Evolutionary conservation across 495 filamentous ascomycete species (phyloP).

Genomic region (Aspergillus diversus): DNA sequence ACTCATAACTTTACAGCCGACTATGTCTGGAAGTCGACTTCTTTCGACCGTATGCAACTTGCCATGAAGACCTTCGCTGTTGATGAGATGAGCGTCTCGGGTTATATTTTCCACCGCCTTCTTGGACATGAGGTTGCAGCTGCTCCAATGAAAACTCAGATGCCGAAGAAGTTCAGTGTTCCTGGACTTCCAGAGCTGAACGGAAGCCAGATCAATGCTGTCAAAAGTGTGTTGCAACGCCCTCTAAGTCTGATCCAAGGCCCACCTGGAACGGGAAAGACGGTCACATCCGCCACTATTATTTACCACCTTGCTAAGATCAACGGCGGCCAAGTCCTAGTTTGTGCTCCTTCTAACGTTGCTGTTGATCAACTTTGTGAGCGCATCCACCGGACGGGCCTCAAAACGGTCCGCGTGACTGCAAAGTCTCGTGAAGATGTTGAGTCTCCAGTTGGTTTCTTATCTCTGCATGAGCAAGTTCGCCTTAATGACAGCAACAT

Average conservation of each 20-base stretch:
- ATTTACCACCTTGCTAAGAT: constrained; percentile 97
- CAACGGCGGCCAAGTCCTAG: constrained; percentile 91
- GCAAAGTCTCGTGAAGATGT: constrained; percentile 99
- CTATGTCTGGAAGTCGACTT: constrained; percentile 99
- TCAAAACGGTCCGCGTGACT: constrained; percentile 97
- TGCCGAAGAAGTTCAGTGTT: constrained; percentile 96
- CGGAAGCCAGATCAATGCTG: constrained; percentile 91
- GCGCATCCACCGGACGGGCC: constrained; percentile 89
- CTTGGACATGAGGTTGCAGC: constrained; percentile 95
- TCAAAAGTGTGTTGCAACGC: constrained; percentile 92
- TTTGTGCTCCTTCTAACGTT: constrained; percentile 98
- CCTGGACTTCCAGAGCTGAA: constrained; percentile 96
- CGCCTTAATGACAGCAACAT: constrained; percentile 95
- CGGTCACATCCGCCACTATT: constrained; percentile 98
- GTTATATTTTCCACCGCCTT: constrained; percentile 98
- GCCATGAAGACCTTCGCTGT: constrained; percentile 99
- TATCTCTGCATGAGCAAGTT: constrained; percentile 96
- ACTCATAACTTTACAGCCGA: constrained; percentile 98
- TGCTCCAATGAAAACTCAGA: constrained; percentile 93
- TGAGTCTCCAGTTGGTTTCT: constrained; percentile 91
- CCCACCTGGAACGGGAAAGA: constrained; percentile 96
- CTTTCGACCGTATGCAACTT: constrained; percentile 98
- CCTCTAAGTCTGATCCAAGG: constrained; percentile 96
- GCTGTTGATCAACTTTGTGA: constrained; percentile 98
- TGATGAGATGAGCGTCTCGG: constrained; percentile 97